Conservation (phyloP, 768 basidiomycete genomes). For the Ramaria rubella region DNA sequence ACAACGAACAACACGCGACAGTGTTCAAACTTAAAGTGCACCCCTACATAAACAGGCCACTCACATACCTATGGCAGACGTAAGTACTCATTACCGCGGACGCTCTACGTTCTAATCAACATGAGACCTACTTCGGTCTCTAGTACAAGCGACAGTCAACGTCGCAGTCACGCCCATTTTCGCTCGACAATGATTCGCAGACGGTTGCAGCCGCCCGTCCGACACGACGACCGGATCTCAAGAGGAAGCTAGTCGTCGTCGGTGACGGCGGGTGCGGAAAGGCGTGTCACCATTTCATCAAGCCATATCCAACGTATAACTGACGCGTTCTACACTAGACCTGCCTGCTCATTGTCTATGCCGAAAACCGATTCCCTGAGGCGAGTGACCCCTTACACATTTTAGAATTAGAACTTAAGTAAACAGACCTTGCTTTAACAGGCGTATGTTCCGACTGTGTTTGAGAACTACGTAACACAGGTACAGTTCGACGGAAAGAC, state of each 20-base stretch:
- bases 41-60: not conserved
- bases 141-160: constrained; percentile 1
- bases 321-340: constrained; percentile 43
- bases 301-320: not conserved
- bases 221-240: constrained; percentile 56
- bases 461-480: constrained; percentile 89
- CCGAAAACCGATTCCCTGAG: constrained; percentile 94
- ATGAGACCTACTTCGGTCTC: not conserved
- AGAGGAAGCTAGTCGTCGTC: constrained; percentile 84
- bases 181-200: not conserved
- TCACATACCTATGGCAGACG: not conserved
- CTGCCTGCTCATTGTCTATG: constrained; percentile 92
- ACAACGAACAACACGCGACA: not conserved
- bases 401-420: not conserved
- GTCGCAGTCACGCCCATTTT: not conserved
- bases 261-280: constrained; percentile 65
- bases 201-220: constrained; percentile 1
- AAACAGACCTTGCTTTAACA: constrained; percentile 29
- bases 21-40: no score
- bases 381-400: constrained; percentile 38
- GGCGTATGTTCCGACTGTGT: constrained; percentile 91
- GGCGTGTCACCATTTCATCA: constrained; percentile 6
- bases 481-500: constrained; percentile 82
- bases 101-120: not conserved
- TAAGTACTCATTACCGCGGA: not conserved